Conservation (phyloP, 306 rosid genomes). For the Acacia confusa region DNA sequence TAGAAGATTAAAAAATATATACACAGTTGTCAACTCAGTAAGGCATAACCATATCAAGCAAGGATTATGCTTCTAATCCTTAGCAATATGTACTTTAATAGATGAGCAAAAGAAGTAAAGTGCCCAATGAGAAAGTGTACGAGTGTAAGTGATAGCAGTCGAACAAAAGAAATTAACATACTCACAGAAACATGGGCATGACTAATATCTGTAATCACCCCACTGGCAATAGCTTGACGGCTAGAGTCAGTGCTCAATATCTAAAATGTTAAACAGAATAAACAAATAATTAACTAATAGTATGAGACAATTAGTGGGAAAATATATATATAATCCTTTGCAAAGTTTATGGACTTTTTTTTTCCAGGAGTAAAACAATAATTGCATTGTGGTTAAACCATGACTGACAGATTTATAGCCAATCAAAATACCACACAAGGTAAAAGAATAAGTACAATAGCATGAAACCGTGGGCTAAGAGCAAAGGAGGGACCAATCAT, state of each 20-base stretch:
- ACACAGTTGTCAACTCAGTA: constrained; percentile 10
- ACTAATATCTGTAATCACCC: constrained; percentile 69
- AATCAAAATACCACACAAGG: neutral
- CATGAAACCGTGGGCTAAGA: neutral
- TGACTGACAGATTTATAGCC: constrained; percentile 2
- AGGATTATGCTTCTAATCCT: constrained; percentile 7
- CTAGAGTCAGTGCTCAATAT: constrained; percentile 70
- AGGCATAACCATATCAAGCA: constrained; percentile 17
- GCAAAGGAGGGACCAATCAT: neutral
- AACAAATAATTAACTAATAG: neutral
- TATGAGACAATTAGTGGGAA: neutral
- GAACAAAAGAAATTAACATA: constrained; percentile 35
- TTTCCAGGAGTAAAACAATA: constrained; percentile 25
- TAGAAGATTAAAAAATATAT: constrained; percentile 26
- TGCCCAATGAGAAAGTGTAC: constrained; percentile 5
- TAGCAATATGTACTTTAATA: constrained; percentile 2
- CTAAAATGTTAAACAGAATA: constrained; percentile 43
- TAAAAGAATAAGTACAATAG: neutral
- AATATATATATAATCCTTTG: constrained; percentile 17
- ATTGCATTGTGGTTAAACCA: constrained; percentile 3
- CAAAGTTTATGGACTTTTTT: neutral
- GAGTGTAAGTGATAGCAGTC: neutral
- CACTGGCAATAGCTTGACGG: constrained; percentile 70
- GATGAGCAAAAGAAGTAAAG: constrained; percentile 12
- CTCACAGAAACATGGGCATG: constrained; percentile 72